Base-by-base conservation (phyloP, 2,329 filamentous ascomycete species). In the Amphichorda felina region DNA sequence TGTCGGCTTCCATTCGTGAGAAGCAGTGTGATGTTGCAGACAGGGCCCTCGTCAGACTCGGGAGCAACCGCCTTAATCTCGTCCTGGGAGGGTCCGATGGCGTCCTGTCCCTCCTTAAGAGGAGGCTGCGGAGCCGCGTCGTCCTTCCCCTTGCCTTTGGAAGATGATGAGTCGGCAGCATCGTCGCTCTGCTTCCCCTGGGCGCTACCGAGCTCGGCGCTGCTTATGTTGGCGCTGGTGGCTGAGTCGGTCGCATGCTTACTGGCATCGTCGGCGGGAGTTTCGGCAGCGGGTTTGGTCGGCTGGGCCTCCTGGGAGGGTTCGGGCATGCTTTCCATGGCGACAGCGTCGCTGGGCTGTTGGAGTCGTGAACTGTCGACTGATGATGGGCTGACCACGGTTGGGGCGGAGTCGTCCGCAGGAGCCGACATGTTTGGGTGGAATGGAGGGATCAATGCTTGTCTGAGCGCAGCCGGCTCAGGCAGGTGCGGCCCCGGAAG, bases 1-100 rank as follows among this genome's bases (percentile, higher is more conserved):
- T 95, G 87, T 42, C 87, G 72, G 26, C 82, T 81, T 30, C 88
- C 88, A 1, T 66, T 86, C 0, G 80, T 84, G 38, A 94, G 70
- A 26, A 95, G 71, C 26, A 96, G 67, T 35, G 85, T 93, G 45
- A 96, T 93, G 42, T 73, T 72, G 52, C 84, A 76, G 6, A 70
- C 63, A 7, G 63, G 60, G 1, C 51, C 50, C 10, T 53, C 47
- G 30, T 59, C 56, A 4, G 50, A 41, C 11, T 46, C 47, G 10
- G 48, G 42, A n/a, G 53, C 49, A 18, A 55, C 48, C 26, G 53
- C 50, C 31, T 53, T 54, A 25, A 65, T 56, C 27, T 66, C 57
- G 32, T 66, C 55, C 11, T 66, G 53, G 3, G 60, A 59, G 19
- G 54, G 55, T 24, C 63, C 64, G 42, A 68, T 64, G 30, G 63